These are phyloP conservation scores for Kodamaea hsintzibuensis DNA, from an alignment of 805 yeast genomes.

Conservation along the genomic window DNA sequence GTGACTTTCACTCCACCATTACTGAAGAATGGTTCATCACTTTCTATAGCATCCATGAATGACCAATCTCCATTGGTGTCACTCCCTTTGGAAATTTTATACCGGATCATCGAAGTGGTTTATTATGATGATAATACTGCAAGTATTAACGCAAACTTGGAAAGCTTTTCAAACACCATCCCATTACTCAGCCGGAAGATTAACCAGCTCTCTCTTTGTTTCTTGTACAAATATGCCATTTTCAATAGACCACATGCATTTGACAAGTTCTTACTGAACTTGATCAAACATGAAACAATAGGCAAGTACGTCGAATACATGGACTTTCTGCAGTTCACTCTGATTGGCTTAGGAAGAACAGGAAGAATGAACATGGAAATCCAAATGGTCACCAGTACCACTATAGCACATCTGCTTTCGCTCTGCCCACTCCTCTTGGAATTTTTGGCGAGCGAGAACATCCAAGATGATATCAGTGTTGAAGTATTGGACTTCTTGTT, in stretches of 20 bases:
- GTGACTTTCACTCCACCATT: neutral
- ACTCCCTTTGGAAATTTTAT: conserved; percentile 57
- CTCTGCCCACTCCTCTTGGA: conserved; percentile 71
- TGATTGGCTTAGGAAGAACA: conserved; percentile 87
- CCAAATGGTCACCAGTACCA: conserved; percentile 80
- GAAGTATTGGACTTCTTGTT: conserved; percentile 57
- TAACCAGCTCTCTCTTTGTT: conserved; percentile 56
- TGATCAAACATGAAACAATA: conserved; percentile 44
- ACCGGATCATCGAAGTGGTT: conserved; percentile 55
- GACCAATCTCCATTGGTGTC: conserved; percentile 20
- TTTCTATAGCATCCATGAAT: conserved; percentile 1
- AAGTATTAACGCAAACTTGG: conserved; percentile 52
- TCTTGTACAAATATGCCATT: conserved; percentile 64
- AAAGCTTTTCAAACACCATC: conserved; percentile 51
- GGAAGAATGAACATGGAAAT: conserved; percentile 88
- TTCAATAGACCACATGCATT: conserved; percentile 82
- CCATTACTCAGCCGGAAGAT: conserved; percentile 59
- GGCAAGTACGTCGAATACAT: conserved; percentile 69
- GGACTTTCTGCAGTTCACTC: conserved; percentile 87
- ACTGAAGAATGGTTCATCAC: neutral
- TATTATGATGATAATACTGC: conserved; percentile 54
- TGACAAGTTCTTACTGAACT: conserved; percentile 63
- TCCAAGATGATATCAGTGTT: conserved; percentile 75
- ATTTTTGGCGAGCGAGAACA: conserved; percentile 81
- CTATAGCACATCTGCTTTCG: conserved; percentile 62